A percentile compares a stretch with the other conserved stretches of the same genome.
Evolutionary conservation across 1,139 yeast species (phyloP).

Genomic region (Hyphopichia burtonii): DNA sequence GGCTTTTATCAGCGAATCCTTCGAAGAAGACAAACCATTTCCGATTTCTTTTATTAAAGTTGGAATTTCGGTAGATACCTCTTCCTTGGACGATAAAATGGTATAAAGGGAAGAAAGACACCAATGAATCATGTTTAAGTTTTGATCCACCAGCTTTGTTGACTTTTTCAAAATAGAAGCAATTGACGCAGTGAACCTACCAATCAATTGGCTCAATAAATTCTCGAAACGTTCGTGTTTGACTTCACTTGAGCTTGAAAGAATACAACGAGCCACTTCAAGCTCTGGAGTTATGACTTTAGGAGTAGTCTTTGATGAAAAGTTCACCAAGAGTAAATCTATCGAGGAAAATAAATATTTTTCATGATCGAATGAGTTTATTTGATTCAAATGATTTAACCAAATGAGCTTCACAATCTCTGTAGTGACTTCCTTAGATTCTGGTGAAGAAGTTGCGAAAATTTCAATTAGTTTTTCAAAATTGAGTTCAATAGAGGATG

Average conservation of each 20-base stretch:
- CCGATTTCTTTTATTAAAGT: constrained; percentile 7
- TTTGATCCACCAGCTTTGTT: neutral
- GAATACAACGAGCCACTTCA: constrained; percentile 13
- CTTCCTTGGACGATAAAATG: constrained; percentile 1
- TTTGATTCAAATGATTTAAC: constrained; percentile 26
- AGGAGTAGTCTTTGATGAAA: constrained; percentile 1
- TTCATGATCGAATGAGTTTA: constrained; percentile 15
- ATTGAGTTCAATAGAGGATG: constrained; percentile 49
- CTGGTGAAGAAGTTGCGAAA: constrained; percentile 16
- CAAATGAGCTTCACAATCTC: constrained; percentile 27
- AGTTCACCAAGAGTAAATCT: constrained; percentile 7
- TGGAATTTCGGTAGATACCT: neutral
- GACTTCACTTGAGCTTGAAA: neutral
- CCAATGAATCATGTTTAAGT: constrained; percentile 5
- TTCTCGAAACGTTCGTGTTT: neutral
- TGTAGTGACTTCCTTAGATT: constrained; percentile 12
- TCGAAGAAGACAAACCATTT: neutral
- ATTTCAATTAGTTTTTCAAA: constrained; percentile 18
- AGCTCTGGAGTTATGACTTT: constrained; percentile 11
- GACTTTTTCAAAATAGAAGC: neutral
- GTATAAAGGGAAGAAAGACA: constrained; percentile 5
- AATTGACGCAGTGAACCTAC: neutral
- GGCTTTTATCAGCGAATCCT: constrained; percentile 10
- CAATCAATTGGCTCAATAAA: neutral
- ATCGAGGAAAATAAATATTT: constrained; percentile 15